phyloP scores from a whole-genome alignment of 2,329 filamentous ascomycete species.

The Pseudogymnoascus sp. region DNA sequence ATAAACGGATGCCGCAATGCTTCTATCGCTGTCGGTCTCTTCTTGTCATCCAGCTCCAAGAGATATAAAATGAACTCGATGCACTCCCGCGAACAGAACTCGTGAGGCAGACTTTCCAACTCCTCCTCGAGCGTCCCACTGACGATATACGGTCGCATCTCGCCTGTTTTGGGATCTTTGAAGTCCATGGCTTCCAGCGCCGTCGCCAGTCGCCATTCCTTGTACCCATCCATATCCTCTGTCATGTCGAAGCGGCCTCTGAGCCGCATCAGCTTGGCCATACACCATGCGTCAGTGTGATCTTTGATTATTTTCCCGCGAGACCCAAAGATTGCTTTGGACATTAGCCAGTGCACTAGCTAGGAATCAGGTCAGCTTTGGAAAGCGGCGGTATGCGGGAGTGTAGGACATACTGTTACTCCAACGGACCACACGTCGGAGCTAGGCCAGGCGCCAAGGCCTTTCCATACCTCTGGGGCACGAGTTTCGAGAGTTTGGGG shows the following conservation, averaged over 20 bases:
- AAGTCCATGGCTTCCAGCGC: background rate
- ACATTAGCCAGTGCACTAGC: slow-evolving; percentile 17
- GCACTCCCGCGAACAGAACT: slow-evolving; percentile 9
- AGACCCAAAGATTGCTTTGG: slow-evolving; percentile 15
- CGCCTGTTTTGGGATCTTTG: background rate
- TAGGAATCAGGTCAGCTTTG: slow-evolving; percentile 13
- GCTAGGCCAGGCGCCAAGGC: slow-evolving; percentile 15
- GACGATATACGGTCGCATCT: background rate
- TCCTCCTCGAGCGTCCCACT: slow-evolving; percentile 13
- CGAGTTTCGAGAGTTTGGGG: slow-evolving; percentile 7
- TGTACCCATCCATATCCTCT: background rate
- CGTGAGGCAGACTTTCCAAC: slow-evolving; percentile 10
- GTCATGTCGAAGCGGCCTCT: slow-evolving; percentile 11
- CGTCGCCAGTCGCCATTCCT: background rate
- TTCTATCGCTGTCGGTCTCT: slow-evolving; percentile 13
- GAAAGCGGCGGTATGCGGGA: background rate
- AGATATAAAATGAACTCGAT: slow-evolving; percentile 15
- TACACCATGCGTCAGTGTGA: slow-evolving; percentile 19
- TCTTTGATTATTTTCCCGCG: slow-evolving; percentile 18
- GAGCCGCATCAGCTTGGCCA: slow-evolving; percentile 21
- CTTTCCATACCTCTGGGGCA: slow-evolving; percentile 15
- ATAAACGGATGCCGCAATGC: slow-evolving; percentile 13
- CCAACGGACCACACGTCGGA: slow-evolving; percentile 23
- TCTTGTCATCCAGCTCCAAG: slow-evolving; percentile 14
- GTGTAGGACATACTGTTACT: slow-evolving; percentile 16